A percentile compares a stretch with the other conserved stretches of the same genome.
These are phyloP conservation scores for Colletotrichum sp. DNA, from an alignment of 2,329 filamentous ascomycete species.

Conservation along the genomic window DNA sequence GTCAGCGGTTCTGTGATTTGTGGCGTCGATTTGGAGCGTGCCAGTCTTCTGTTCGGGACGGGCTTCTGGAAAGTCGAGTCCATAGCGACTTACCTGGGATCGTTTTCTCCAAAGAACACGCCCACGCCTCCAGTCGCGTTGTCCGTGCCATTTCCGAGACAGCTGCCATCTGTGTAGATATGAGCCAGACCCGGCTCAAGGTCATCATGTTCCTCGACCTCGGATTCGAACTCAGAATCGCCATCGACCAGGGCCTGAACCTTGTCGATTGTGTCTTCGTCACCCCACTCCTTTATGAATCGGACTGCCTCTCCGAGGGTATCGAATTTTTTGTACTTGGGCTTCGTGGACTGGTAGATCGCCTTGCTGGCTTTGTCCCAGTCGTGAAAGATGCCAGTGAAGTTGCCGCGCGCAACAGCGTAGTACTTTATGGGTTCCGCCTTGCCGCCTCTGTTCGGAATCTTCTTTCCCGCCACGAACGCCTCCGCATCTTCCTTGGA, in stretches of 20 bases:
- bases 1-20: not conserved
- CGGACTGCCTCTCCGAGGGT: constrained; percentile 76
- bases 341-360: constrained; percentile 74
- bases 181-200: constrained; percentile 35
- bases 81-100: constrained; percentile 51
- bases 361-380: constrained; percentile 76
- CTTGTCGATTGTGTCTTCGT: constrained; percentile 40
- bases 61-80: not conserved
- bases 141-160: constrained; percentile 59
- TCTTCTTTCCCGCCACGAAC: constrained; percentile 71
- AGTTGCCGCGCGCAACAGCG: constrained; percentile 63
- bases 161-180: constrained; percentile 70
- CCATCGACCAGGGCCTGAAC: constrained; percentile 21
- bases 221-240: constrained; percentile 25
- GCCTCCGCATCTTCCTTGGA: constrained; percentile 77
- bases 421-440: constrained; percentile 58
- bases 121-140: constrained; percentile 66
- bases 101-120: constrained; percentile 65
- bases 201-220: constrained; percentile 28
- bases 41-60: not conserved
- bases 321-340: constrained; percentile 72
- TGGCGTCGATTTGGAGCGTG: not conserved
- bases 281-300: constrained; percentile 67
- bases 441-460: constrained; percentile 36
- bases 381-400: constrained; percentile 64